phyloP scores from a whole-genome alignment of 1,284 basidiomycete genomes.

The Meripilus lineatus region DNA sequence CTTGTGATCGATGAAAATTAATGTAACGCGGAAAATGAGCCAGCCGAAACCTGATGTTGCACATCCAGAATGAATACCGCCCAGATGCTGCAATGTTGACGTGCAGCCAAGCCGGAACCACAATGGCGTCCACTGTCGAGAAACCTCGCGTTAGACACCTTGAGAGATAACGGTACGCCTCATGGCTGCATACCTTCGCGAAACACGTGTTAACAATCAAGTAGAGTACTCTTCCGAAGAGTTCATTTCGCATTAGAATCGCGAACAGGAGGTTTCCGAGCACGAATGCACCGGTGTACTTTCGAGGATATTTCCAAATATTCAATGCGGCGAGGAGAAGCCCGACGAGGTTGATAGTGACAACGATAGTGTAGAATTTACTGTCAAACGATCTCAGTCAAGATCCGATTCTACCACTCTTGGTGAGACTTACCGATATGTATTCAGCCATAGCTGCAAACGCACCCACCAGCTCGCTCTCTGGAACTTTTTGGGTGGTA shows the following conservation, averaged over 20 bases:
- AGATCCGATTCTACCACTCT: too few species aligned
- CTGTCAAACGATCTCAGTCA: too few species aligned
- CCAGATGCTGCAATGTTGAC: slow-evolving; percentile 60
- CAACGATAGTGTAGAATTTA: slow-evolving; percentile 56
- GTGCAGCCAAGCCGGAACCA: slow-evolving; percentile 57
- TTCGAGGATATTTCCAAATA: slow-evolving; percentile 53
- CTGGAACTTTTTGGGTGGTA: slow-evolving; percentile 20
- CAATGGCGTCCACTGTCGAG: slow-evolving; percentile 56
- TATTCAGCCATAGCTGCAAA: slow-evolving; percentile 62
- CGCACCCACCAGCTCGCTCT: slow-evolving; percentile 38
- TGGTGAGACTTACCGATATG: slow-evolving; percentile 46
- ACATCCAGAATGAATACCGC: slow-evolving; percentile 70
- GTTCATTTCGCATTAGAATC: slow-evolving; percentile 43
- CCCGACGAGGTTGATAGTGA: slow-evolving; percentile 45
- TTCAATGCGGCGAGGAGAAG: slow-evolving; percentile 45
- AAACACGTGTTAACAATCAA: slow-evolving; percentile 54
- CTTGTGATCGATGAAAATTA: slow-evolving; percentile 49
- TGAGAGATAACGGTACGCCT: background rate
- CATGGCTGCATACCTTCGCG: slow-evolving; percentile 43
- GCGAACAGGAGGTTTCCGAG: slow-evolving; percentile 44
- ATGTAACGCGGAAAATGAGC: slow-evolving; percentile 53
- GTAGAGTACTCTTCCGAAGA: slow-evolving; percentile 59
- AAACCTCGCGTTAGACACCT: slow-evolving; percentile 3
- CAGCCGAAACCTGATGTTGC: slow-evolving; percentile 58
- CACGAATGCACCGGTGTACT: slow-evolving; percentile 55